These are phyloP conservation scores for Pythium rishiriense DNA, from an alignment of 352 stramenopile species.

Conservation along the genomic window DNA sequence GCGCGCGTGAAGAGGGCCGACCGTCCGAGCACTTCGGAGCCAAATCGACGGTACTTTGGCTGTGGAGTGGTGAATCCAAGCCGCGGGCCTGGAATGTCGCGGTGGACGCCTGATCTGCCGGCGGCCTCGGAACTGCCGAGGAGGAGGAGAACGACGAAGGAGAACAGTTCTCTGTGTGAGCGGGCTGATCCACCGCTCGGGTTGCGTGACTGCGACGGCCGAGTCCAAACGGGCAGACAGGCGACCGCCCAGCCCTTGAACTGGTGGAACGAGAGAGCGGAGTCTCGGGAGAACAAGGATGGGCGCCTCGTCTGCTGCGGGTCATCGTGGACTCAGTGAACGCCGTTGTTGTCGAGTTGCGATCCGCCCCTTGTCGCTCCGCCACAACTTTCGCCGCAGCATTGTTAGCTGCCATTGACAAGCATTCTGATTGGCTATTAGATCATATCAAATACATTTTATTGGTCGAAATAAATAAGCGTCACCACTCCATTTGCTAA, in stretches of 20 bases:
- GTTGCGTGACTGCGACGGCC: not conserved
- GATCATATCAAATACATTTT: not conserved
- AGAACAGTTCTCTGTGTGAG: not conserved
- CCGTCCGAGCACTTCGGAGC: no score
- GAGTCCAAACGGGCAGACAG: not conserved
- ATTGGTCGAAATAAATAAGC: not conserved
- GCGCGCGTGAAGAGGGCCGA: not conserved
- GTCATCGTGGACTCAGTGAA: not conserved
- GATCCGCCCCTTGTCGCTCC: not conserved
- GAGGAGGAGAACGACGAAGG: not conserved
- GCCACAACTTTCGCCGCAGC: not conserved
- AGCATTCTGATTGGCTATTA: not conserved
- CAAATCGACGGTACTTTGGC: not conserved
- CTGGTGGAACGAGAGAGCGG: not conserved
- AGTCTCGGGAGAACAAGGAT: not conserved
- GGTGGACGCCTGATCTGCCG: not conserved
- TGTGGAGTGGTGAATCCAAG: not conserved
- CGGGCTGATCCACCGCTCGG: not conserved
- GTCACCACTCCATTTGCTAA: not conserved
- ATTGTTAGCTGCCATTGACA: not conserved
- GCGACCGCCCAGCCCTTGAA: not conserved
- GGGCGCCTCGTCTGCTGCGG: not conserved
- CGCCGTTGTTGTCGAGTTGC: constrained; percentile 16
- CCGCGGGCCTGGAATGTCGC: not conserved
- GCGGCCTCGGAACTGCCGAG: not conserved